Evolutionary conservation across 192 early-diverging fungal genomes (phyloP).

Genomic region (Dimargaris cristalligena): DNA sequence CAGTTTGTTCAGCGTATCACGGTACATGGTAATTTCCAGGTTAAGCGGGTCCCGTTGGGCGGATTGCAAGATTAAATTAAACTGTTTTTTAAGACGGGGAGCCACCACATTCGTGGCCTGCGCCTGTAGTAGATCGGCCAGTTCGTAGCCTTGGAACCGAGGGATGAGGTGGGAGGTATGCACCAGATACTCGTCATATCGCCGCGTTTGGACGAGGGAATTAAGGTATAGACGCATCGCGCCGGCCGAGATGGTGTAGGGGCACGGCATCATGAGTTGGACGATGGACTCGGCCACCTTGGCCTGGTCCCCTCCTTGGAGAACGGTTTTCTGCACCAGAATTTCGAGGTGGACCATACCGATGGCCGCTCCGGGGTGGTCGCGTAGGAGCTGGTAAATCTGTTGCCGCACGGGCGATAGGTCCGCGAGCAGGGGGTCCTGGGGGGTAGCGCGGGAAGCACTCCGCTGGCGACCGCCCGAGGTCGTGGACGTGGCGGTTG

Average conservation of each 20-base stretch:
- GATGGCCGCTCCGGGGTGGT: slow-evolving; percentile 20
- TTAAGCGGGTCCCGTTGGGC: slow-evolving; percentile 26
- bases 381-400: slow-evolving; percentile 21
- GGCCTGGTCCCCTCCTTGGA: slow-evolving; percentile 27
- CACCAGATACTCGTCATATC: slow-evolving; percentile 27
- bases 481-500: background rate
- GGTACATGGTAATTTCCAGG: slow-evolving; percentile 28
- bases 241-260: slow-evolving; percentile 29
- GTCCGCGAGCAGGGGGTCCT: too few relatives aligned
- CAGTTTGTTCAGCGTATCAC: slow-evolving; percentile 25
- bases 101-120: slow-evolving; percentile 22
- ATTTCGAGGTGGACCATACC: slow-evolving; percentile 32
- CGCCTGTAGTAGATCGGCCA: slow-evolving; percentile 22
- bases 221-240: slow-evolving; percentile 31
- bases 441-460: slow-evolving; percentile 15
- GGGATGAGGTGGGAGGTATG: slow-evolving; percentile 20
- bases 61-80: slow-evolving; percentile 22
- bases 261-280: slow-evolving; percentile 19
- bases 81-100: slow-evolving; percentile 24
- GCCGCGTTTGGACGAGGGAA: slow-evolving; percentile 26
- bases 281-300: slow-evolving; percentile 27
- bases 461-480: background rate
- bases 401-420: slow-evolving; percentile 19
- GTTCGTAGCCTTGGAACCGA: slow-evolving; percentile 23
- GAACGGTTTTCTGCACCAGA: slow-evolving; percentile 25